Percentiles rank a stretch among this genome's conserved stretches.
Evolutionary conservation across 306 rosid genomes (phyloP).

Genomic region (Prunus kanzakura): DNA sequence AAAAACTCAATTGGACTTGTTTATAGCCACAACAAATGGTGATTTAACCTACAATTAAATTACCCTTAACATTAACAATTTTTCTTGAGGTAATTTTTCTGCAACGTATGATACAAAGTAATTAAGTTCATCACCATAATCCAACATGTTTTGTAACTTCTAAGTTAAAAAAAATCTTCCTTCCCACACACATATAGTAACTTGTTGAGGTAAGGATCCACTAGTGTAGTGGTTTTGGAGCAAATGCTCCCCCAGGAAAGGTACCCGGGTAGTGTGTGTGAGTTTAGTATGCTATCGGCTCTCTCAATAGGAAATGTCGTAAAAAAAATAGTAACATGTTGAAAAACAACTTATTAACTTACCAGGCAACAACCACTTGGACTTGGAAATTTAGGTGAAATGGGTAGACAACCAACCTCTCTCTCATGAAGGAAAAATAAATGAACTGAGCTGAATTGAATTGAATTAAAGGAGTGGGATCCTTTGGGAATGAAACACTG

Average conservation of each 20-base stretch:
- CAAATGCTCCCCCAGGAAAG: too few relatives aligned
- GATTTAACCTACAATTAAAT: not conserved
- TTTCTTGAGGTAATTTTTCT: not conserved
- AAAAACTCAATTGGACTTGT: constrained; percentile 3
- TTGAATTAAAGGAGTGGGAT: constrained; percentile 33
- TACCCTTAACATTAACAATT: not conserved
- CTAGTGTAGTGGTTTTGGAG: too few relatives aligned
- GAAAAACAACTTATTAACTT: not conserved
- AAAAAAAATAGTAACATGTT: not conserved
- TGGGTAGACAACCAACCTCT: constrained; percentile 18
- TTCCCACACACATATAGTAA: too few relatives aligned
- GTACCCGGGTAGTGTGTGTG: too few relatives aligned
- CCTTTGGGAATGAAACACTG: constrained; percentile 27
- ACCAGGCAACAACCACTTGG: not conserved
- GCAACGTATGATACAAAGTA: not conserved
- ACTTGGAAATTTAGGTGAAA: constrained; percentile 12
- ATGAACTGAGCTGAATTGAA: constrained; percentile 33
- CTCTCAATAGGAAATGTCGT: too few relatives aligned
- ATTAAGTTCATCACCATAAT: not conserved
- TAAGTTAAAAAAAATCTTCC: not conserved
- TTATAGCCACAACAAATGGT: not conserved
- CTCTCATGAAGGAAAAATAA: constrained; percentile 29
- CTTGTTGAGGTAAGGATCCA: too few relatives aligned
- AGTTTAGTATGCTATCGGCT: too few relatives aligned
- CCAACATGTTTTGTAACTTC: not conserved